These are phyloP conservation scores for Coniochaeta prunicola DNA, from an alignment of 2,329 filamentous ascomycete species.

Conservation along the genomic window DNA sequence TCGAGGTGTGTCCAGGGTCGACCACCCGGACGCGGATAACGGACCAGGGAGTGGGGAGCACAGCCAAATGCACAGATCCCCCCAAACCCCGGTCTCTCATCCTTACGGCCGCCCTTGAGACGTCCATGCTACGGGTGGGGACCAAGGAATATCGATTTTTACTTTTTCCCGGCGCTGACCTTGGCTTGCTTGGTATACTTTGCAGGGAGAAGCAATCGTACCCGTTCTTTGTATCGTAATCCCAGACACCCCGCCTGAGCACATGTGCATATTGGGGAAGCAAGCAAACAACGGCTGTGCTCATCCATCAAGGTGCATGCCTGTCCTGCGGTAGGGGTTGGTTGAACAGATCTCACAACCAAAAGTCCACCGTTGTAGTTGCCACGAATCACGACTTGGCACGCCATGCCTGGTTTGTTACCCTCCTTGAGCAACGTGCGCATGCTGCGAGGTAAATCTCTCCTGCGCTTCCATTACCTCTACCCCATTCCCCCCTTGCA, in stretches of 20 bases:
- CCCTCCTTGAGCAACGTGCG: neutral
- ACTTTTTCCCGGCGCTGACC: constrained; percentile 9
- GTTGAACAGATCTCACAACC: neutral
- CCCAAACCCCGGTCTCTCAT: constrained; percentile 1
- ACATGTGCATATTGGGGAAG: constrained; percentile 12
- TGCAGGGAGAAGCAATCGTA: neutral
- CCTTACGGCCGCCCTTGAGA: neutral
- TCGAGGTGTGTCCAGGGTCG: constrained; percentile 11
- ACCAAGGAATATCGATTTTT: neutral
- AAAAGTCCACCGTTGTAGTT: neutral
- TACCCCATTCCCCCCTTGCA: neutral
- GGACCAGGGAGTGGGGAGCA: neutral
- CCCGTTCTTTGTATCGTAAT: neutral
- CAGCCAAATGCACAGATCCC: constrained; percentile 8
- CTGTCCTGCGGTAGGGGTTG: neutral
- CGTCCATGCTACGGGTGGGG: neutral
- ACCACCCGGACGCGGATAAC: neutral
- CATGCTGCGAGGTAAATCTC: constrained; percentile 6
- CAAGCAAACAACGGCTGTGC: constrained; percentile 5
- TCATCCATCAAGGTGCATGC: neutral
- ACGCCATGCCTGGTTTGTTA: neutral
- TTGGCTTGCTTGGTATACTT: constrained; percentile 6
- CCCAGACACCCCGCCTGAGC: neutral
- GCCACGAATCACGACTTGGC: neutral
- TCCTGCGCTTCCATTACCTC: neutral